Evolutionary conservation across 2,329 filamentous ascomycete genomes (phyloP), one percentile per base, ranked within the genome.

Genomic region (Stagonosporopsis chrysanthemi): DNA sequence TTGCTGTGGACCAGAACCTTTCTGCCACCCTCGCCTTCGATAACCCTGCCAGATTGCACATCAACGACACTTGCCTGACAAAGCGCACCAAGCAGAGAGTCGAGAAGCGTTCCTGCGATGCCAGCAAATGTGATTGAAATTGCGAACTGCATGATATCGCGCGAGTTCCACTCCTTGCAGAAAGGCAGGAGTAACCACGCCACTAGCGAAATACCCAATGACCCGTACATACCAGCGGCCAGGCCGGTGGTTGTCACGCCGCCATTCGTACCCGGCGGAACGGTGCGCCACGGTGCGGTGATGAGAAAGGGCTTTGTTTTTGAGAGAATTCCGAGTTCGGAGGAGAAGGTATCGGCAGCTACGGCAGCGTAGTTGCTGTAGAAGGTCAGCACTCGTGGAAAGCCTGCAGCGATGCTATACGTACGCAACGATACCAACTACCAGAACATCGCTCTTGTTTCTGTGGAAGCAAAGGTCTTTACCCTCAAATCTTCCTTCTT

Each of bases 231-330:
- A 0, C 92, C 93, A 2, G 92, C 91, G 0, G 81, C 78, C 0
- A 97, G 80, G 0, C 95, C 95, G 42, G 86, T 80, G 0, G 87
- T 66, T 0, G 92, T 96, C 8, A 99, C 91, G 15, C 94, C 95
- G 29, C 95, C 95, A 72, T 99, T 99, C 39, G 95, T 98, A 46
- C 95, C 95, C 1, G 86, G 89, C 0, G 95, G 93, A 0, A 98
- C 95, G 62, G 86, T 84, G 57, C 90, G 88, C 69, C 95, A 83
- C 15, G 84, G 86, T 14, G 90, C 93, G 4, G 92, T 97, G 72
- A 99, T 94, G 35, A 99, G 85, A 33, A 93, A 87, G 8, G 95
- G 95, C 41, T 86, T 80, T 23, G 84, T 84, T 57, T 83, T 86
- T 6, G 93, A 90, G 12, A 99, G 82, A 54, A 99, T 99, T 14